Evolutionary conservation across 768 basidiomycete species (phyloP).

Genomic region (Amyloporia xantha): DNA sequence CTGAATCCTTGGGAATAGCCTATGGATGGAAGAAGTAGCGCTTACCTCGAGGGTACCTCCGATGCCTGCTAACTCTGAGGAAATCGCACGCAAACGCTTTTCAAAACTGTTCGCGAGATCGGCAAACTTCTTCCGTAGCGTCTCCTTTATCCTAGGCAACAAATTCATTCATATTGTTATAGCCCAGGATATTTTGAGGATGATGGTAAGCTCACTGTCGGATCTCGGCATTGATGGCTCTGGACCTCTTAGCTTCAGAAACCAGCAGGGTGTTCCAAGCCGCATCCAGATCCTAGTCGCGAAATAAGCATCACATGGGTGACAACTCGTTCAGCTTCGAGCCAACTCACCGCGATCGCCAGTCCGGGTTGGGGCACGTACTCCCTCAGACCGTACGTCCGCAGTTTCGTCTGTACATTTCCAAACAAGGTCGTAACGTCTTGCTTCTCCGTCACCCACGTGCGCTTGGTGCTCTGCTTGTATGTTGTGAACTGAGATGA

Average conservation of each 20-base stretch:
- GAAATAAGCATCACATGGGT: not conserved
- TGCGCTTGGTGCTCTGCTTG: conserved; percentile 79
- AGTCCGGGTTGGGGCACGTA: conserved; percentile 77
- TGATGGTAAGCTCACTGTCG: conserved; percentile 53
- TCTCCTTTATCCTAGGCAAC: conserved; percentile 72
- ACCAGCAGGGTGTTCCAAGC: conserved; percentile 69
- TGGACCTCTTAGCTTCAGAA: conserved; percentile 71
- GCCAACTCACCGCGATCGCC: conserved; percentile 43
- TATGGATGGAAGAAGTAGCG: too few relatives aligned
- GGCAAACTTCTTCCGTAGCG: conserved; percentile 71
- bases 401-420: conserved; percentile 90
- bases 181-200: not conserved
- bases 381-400: conserved; percentile 80
- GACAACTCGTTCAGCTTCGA: too few relatives aligned
- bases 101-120: conserved; percentile 73
- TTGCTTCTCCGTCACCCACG: conserved; percentile 86
- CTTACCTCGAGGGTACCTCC: conserved; percentile 71
- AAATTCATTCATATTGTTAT: too few relatives aligned
- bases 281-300: conserved; percentile 66
- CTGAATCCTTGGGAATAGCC: too few relatives aligned
- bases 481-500: conserved; percentile 68
- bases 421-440: conserved; percentile 84
- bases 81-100: conserved; percentile 55
- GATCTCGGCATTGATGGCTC: conserved; percentile 85
- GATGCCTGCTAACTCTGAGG: conserved; percentile 65